Evolutionary conservation across 306 rosid species (phyloP), one percentile per base, ranked within the genome.

Genomic region (Biancaea sappan): DNA sequence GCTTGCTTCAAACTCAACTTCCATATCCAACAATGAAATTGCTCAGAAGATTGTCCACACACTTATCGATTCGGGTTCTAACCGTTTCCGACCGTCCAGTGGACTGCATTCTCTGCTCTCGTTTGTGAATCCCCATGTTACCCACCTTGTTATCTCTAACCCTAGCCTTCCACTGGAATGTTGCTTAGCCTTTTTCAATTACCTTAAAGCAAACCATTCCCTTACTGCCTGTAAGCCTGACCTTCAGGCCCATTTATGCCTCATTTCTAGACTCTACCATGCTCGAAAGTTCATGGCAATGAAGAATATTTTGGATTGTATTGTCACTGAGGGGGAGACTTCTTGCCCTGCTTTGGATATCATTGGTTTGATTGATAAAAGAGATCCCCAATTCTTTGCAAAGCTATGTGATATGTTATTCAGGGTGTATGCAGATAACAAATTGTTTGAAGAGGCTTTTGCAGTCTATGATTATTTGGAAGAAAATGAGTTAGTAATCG

Each of bases 321-420:
- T 94, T 21, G 89, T 83, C 58, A 77, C 71, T 0, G 69, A 77
- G 56, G 71, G 43, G 12, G 51, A 52, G 57, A 53, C 76, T 8
- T 29, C 61, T 3, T 58, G 59, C 34, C 82, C 86, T 0, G 69
- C 79, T 61, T 52, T 78, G 8, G 32, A 9, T 15, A 24, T 91
- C 18, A 41, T 81, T 61, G 73, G 80, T 66, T 81, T 83, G 80
- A 57, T 85, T 53, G 86, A 84, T 34, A 52, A 71, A n/a, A 79
- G 64, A 24, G 84, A 76, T 5, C 50, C 82, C 2, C 26, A 28
- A 9, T 86, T 90, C 70, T 71, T 84, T 37, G 80, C 41, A 77
- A 88, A 69, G 61, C 67, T 94, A 7, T 89, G 86, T 67, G 97
- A 94, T 69, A 89, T 94, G 96, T 35, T 90, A 21, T 78, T 94